Percentiles rank a stretch among this genome's conserved stretches.
These are phyloP conservation scores for Solanum verrucosum DNA, from an alignment of 257 asterid species.

Conservation along the genomic window DNA sequence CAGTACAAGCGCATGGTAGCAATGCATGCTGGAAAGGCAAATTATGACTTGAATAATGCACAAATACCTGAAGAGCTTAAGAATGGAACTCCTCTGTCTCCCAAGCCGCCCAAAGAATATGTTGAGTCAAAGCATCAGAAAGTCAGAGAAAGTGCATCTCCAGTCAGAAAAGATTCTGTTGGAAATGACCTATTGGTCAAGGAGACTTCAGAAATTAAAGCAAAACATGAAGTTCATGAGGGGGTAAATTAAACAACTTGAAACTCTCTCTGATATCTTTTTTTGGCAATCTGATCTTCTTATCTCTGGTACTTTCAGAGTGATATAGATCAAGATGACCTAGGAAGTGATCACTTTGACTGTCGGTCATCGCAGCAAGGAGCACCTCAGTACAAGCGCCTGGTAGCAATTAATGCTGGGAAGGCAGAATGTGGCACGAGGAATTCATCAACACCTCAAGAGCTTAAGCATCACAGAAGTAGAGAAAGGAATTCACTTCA, in stretches of 20 bases:
- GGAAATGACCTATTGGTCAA: slow-evolving; percentile 36
- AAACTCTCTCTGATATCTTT: not conserved
- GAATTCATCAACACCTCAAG: not conserved
- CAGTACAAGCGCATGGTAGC: not conserved
- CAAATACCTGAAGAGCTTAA: not conserved
- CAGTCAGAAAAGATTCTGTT: slow-evolving; percentile 32
- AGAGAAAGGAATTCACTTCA: slow-evolving; percentile 28
- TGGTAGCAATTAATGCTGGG: not conserved
- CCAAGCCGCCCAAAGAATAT: not conserved
- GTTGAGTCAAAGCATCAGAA: not conserved
- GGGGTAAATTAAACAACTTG: not conserved
- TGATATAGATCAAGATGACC: not conserved
- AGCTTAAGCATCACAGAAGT: not conserved
- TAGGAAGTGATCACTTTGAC: not conserved
- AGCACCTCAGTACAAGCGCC: not conserved
- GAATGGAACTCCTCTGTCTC: not conserved
- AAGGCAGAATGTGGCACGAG: not conserved
- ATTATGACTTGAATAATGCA: not conserved
- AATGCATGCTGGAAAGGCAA: not conserved
- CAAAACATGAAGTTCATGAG: slow-evolving; percentile 14
- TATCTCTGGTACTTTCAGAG: not conserved
- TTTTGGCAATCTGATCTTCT: not conserved
- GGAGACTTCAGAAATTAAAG: slow-evolving; percentile 3
- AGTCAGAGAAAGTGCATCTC: slow-evolving; percentile 16
- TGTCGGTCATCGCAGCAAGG: not conserved